Evolutionary conservation across 2,329 filamentous ascomycete species (phyloP), one percentile per base, ranked within the genome.

Genomic region (Helicocarpus griseus): DNA sequence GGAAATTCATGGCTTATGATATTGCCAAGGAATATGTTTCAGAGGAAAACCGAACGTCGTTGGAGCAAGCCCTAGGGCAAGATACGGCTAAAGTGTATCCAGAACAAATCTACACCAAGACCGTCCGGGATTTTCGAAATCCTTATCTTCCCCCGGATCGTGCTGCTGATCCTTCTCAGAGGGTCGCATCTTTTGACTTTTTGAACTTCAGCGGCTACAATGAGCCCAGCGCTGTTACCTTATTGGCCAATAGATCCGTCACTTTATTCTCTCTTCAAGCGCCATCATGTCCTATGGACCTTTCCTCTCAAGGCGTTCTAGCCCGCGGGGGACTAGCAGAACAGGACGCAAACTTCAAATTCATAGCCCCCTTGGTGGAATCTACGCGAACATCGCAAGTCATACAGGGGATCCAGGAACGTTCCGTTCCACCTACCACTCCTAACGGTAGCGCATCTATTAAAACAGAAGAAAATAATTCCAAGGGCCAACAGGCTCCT

Each of bases 181-280:
- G 76, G 17, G 66, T 81, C 17, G 75, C 82, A 14, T 78, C 79
- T 0, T 84, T 82, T 57, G 81, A 84, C 57, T 83, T 81, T 63
- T 71, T 81, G 52, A 73, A 74, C 44, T 62, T 73, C 40, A 71
- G 68, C 33, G 66, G 66, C 13, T 68, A 69, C 4, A 64, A 68
- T n/a, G 74, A 76, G 38, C 74, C 79, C 39, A 74, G 72, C 54
- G 70, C 77, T 24, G 65, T 84, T 48, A 73, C 74, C 2, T 64
- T 84, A 3, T 69, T 76, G 47, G 73, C 75, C 3, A 73, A 77
- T 57, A 74, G 77, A 4, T 66, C 72, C 21, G 67, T 82, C 3
- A 71, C 73, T 33, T 65, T 80, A 5, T 58, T 76, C 29, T 75
- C 72, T 28, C 66, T 76, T 17, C 75, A 75, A 24, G 60, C 66